Conservation (phyloP, 2,329 filamentous ascomycete species). For the Aspergillus pseudonomiae region DNA sequence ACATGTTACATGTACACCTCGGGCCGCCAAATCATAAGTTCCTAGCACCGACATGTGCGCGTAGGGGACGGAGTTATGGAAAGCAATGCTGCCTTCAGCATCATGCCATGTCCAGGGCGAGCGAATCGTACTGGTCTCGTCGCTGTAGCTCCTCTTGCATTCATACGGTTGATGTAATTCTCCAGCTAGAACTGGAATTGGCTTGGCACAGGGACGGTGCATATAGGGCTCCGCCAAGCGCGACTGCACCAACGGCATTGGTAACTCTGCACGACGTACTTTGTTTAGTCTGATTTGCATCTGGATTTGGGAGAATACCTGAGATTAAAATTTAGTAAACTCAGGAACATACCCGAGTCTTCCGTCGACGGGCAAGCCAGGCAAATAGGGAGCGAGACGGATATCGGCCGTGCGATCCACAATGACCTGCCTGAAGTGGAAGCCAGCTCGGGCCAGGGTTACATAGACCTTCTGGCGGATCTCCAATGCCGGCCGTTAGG, state of each 20-base stretch:
- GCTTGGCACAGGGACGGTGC: background rate
- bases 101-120: background rate
- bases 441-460: background rate
- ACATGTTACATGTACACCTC: background rate
- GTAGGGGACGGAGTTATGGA: background rate
- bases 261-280: no score
- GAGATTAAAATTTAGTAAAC: background rate
- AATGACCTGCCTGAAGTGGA: background rate
- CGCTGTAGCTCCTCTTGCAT: background rate
- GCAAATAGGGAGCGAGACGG: background rate
- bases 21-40: background rate
- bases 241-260: background rate
- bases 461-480: background rate
- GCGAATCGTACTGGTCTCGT: background rate
- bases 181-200: background rate
- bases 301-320: no score
- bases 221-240: background rate
- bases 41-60: no score
- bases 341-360: no score
- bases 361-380: background rate
- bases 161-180: background rate
- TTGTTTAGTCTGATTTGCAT: no score
- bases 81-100: fast-evolving
- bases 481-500: background rate
- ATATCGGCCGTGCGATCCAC: background rate